phyloP scores from a whole-genome alignment of 2,329 filamentous ascomycete species.

The Catunica adiposa region DNA sequence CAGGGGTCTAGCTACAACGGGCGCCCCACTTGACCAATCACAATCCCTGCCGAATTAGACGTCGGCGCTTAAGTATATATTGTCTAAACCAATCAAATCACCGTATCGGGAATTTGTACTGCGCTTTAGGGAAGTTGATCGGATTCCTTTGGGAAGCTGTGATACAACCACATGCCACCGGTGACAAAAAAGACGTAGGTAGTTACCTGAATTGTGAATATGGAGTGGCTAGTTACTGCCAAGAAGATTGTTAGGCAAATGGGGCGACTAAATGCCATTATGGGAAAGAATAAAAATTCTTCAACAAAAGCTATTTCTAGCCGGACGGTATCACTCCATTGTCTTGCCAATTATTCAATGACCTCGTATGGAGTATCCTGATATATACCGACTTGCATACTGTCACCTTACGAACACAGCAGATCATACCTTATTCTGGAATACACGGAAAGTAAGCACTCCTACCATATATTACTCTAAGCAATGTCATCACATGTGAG shows the following conservation, averaged over 20 bases:
- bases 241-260: neutral
- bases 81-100: neutral
- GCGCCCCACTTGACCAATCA: constrained; percentile 1
- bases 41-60: constrained; percentile 2
- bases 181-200: neutral
- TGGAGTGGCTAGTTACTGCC: neutral
- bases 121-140: neutral
- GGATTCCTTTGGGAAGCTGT: neutral
- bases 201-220: neutral
- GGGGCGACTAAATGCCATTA: neutral
- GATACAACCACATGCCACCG: neutral
- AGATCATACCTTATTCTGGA: neutral
- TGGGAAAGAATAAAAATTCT: too few relatives aligned
- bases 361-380: neutral
- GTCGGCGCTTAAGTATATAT: constrained; percentile 3
- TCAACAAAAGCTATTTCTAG: too few relatives aligned
- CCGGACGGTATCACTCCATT: too few relatives aligned
- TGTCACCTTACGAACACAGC: neutral
- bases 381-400: neutral
- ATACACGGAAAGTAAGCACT: neutral
- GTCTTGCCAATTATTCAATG: too few relatives aligned
- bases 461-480: neutral
- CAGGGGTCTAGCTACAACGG: neutral
- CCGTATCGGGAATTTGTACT: neutral
- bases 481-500: neutral